Conservation (phyloP, 2,329 filamentous ascomycete species). For the Botrytis fragariae region DNA sequence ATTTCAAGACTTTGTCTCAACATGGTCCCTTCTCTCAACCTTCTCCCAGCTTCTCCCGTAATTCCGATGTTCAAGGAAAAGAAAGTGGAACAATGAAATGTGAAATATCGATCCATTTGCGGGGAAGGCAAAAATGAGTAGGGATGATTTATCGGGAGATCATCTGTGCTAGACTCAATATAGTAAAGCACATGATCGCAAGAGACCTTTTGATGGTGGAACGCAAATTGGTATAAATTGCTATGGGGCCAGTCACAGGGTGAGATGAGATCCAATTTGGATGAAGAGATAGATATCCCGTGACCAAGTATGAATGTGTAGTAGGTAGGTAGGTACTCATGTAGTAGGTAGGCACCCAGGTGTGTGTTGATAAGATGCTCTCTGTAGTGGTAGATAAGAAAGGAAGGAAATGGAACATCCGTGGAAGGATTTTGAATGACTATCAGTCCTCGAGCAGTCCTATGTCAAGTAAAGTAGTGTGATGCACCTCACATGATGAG, state of each 20-base stretch:
- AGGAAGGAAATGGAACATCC: not conserved
- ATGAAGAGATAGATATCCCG: not conserved
- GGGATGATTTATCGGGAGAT: not conserved
- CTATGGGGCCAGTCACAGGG: not conserved
- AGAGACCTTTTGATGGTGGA: not conserved
- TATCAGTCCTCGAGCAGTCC: too few species aligned
- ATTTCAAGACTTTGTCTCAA: not conserved
- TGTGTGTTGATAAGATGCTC: too few species aligned
- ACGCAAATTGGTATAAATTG: not conserved
- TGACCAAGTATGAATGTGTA: too few species aligned
- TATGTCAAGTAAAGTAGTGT: not conserved
- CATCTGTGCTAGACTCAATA: not conserved
- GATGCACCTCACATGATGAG: not conserved
- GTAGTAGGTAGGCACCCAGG: too few species aligned
- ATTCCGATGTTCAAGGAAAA: not conserved
- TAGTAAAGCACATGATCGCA: not conserved
- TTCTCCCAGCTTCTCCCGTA: not conserved
- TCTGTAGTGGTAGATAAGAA: too few species aligned
- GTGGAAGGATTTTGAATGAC: not conserved
- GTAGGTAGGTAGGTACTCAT: too few species aligned
- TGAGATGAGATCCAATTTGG: not conserved
- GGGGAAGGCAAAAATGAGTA: not conserved
- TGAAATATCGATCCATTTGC: slow-evolving; percentile 4
- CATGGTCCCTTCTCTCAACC: not conserved
- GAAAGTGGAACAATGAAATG: not conserved